A percentile compares a stretch with the other conserved stretches of the same genome.
Conservation (phyloP, 164 flowering plant species). For the Umbilicus rupestris region DNA sequence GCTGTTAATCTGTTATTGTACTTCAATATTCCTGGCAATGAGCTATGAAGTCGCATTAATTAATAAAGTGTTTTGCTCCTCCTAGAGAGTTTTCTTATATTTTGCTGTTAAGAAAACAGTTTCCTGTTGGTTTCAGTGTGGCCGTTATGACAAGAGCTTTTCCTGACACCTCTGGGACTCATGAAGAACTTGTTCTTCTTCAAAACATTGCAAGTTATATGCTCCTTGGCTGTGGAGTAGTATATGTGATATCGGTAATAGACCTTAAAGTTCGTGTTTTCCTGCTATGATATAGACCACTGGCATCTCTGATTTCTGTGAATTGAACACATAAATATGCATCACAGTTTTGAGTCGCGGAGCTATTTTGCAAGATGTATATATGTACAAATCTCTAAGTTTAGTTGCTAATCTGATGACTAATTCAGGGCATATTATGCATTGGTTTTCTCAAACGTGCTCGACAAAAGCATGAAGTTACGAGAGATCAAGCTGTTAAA, state of each 20-base stretch:
- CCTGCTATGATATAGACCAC: background rate
- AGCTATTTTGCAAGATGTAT: background rate
- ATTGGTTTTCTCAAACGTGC: slow-evolving; percentile 78
- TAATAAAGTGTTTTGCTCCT: background rate
- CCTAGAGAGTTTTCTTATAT: background rate
- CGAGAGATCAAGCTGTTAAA: slow-evolving; percentile 72
- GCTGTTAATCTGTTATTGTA: background rate
- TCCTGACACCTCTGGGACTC: slow-evolving; percentile 34
- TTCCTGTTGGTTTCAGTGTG: slow-evolving; percentile 39
- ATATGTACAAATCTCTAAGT: background rate
- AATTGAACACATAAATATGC: background rate
- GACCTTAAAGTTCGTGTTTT: background rate
- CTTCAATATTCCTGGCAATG: background rate
- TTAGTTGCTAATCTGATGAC: background rate
- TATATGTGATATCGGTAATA: slow-evolving; percentile 57
- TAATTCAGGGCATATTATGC: slow-evolving; percentile 60
- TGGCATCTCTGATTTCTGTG: background rate
- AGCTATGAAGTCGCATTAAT: background rate
- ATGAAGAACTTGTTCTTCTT: slow-evolving; percentile 47
- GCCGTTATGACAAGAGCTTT: slow-evolving; percentile 98
- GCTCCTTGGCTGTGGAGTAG: slow-evolving; percentile 78
- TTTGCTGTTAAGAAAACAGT: background rate
- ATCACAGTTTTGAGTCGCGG: background rate
- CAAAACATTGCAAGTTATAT: slow-evolving; percentile 78
- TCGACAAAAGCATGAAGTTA: slow-evolving; percentile 52